Evolutionary conservation across 129 eudicot species (phyloP).

Genomic region (Sambucus nigra): DNA sequence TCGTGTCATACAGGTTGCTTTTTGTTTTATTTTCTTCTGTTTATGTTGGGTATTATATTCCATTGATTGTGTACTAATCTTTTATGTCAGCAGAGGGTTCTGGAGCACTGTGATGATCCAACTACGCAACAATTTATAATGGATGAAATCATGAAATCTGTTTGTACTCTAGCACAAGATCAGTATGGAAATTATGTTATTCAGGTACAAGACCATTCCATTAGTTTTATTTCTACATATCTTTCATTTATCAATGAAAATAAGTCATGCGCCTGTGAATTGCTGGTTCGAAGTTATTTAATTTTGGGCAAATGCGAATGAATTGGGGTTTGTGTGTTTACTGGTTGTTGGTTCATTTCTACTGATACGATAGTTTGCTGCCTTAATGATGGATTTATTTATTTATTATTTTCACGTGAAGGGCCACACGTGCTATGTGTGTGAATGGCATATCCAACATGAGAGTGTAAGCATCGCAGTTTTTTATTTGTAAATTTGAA

Average conservation of each 20-base stretch:
- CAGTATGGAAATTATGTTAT: conserved; percentile 95
- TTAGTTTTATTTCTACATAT: neutral
- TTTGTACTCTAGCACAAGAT: conserved; percentile 80
- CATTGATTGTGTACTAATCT: neutral
- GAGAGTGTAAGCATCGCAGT: no score
- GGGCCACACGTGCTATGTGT: no score
- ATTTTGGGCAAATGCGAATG: no score
- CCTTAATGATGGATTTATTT: neutral
- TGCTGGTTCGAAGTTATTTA: no score
- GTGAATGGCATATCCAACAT: no score
- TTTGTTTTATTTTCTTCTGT: conserved; percentile 3
- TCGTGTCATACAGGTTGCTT: conserved; percentile 67
- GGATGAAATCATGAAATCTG: conserved; percentile 82
- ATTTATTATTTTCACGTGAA: no score
- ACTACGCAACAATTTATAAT: conserved; percentile 58
- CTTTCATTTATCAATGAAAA: neutral
- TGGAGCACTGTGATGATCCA: conserved; percentile 85
- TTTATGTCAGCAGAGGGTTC: conserved; percentile 51
- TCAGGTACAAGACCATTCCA: conserved; percentile 47
- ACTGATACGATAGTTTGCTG: neutral
- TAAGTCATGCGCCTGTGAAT: neutral
- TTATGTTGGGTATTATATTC: neutral
- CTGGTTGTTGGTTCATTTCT: neutral
- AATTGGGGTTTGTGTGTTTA: no score
- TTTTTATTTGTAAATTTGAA: no score